Conservation (phyloP, 73 alveolate genomes). For the Paramecium tetraurelia region DNA sequence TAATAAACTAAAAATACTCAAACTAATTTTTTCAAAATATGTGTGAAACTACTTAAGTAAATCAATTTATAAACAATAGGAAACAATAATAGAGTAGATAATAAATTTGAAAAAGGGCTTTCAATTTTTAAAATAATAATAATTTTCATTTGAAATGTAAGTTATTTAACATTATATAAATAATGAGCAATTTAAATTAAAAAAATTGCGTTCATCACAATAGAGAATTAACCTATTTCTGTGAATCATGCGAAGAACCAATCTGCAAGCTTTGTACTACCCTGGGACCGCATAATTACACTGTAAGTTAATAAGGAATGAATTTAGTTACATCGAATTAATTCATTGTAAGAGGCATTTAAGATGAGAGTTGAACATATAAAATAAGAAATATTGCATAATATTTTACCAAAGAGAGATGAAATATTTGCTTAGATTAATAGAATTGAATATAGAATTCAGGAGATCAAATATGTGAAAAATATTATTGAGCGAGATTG, state of each 20-base stretch:
- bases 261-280: conserved; percentile 94
- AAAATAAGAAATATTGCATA: conserved; percentile 73
- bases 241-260: conserved; percentile 96
- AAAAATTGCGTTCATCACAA: conserved; percentile 78
- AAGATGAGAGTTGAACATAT: conserved; percentile 81
- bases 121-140: too few relatives aligned
- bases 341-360: conserved; percentile 91
- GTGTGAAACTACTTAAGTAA: too few relatives aligned
- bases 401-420: conserved; percentile 86
- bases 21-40: too few relatives aligned
- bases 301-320: neutral
- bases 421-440: conserved; percentile 86
- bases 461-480: conserved; percentile 90
- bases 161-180: neutral
- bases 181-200: neutral
- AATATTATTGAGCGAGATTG: conserved; percentile 90
- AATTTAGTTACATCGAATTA: conserved; percentile 84
- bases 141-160: too few relatives aligned
- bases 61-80: too few relatives aligned
- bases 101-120: too few relatives aligned
- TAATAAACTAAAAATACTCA: too few relatives aligned
- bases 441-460: conserved; percentile 75
- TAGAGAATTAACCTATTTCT: conserved; percentile 73
- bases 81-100: neutral
- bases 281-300: conserved; percentile 97